A percentile compares a stretch with the other conserved stretches of the same genome.
Conservation (phyloP, 2,329 filamentous ascomycete species). For the Metarhizium brunneum region DNA sequence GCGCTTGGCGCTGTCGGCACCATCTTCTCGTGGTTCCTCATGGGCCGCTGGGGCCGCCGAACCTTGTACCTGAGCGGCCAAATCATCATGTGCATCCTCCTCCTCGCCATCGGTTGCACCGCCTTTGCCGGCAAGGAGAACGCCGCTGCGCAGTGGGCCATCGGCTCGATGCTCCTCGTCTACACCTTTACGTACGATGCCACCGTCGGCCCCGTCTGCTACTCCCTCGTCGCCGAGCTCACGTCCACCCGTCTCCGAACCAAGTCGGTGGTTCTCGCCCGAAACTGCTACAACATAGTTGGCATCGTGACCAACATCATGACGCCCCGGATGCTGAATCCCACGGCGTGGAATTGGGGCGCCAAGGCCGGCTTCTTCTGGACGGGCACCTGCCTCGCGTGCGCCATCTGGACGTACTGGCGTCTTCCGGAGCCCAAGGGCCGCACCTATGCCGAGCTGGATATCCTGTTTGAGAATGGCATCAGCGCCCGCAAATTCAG, state of each 20-base stretch:
- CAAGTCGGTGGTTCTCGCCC: slow-evolving; percentile 35
- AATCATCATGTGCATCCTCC: slow-evolving; percentile 35
- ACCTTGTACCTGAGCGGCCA: slow-evolving; percentile 35
- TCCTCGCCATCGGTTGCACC: slow-evolving; percentile 40
- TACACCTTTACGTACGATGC: slow-evolving; percentile 34
- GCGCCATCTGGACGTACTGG: slow-evolving; percentile 40
- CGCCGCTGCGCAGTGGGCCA: slow-evolving; percentile 36
- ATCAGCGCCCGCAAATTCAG: slow-evolving; percentile 33
- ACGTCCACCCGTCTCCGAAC: slow-evolving; percentile 35
- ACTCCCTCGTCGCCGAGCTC: slow-evolving; percentile 62
- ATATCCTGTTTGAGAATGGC: slow-evolving; percentile 40
- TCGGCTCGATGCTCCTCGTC: slow-evolving; percentile 34
- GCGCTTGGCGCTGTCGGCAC: slow-evolving; percentile 36
- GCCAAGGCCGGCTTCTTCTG: slow-evolving; percentile 39
- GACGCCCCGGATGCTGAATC: slow-evolving; percentile 38
- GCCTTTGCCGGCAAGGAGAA: slow-evolving; percentile 40
- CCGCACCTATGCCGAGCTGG: slow-evolving; percentile 45
- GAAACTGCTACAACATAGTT: slow-evolving; percentile 38
- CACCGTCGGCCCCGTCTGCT: slow-evolving; percentile 53
- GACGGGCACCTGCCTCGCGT: slow-evolving; percentile 33
- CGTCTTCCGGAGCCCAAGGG: slow-evolving; percentile 45
- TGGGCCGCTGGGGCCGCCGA: slow-evolving; percentile 33
- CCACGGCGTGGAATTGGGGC: slow-evolving; percentile 35
- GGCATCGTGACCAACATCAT: slow-evolving; percentile 37
- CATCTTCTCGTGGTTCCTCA: slow-evolving; percentile 34